Conservation (phyloP, 2,329 filamentous ascomycete genomes). For the Fusarium gaditjirri region DNA sequence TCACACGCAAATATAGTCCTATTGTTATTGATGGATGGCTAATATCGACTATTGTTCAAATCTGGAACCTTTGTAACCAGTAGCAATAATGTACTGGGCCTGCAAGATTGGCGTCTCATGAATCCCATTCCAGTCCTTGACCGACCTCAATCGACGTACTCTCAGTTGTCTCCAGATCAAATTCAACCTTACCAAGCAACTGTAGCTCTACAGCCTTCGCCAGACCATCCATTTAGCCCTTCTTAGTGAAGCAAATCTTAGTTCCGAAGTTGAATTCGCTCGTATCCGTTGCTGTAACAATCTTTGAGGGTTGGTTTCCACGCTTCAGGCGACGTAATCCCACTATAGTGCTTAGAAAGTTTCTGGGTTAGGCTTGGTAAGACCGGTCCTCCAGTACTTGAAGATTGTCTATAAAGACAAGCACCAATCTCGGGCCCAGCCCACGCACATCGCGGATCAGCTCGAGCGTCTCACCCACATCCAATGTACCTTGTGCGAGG, state of each 20-base stretch:
- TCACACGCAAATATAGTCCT: too few species aligned
- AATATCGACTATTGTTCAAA: not conserved
- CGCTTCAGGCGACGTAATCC: not conserved
- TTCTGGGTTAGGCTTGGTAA: not conserved
- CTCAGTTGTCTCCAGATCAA: not conserved
- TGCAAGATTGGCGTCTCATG: not conserved
- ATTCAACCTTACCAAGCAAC: not conserved
- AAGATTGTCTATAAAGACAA: not conserved
- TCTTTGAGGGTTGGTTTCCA: not conserved
- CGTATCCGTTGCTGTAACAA: rapidly evolving
- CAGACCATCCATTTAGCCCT: not conserved
- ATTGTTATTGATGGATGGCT: too few species aligned
- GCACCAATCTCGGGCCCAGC: not conserved
- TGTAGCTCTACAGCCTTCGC: not conserved
- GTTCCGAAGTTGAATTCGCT: not conserved
- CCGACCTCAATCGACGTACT: not conserved
- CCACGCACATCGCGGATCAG: not conserved
- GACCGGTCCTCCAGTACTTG: not conserved
- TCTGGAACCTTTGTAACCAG: not conserved
- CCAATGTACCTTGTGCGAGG: not conserved
- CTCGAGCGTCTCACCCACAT: not conserved
- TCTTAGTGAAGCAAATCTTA: not conserved
- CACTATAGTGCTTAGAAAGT: not conserved
- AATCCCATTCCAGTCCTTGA: not conserved
- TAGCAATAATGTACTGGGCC: not conserved